Evolutionary conservation across 441 rosid species (phyloP).

Genomic region (Corymbia citriodora): DNA sequence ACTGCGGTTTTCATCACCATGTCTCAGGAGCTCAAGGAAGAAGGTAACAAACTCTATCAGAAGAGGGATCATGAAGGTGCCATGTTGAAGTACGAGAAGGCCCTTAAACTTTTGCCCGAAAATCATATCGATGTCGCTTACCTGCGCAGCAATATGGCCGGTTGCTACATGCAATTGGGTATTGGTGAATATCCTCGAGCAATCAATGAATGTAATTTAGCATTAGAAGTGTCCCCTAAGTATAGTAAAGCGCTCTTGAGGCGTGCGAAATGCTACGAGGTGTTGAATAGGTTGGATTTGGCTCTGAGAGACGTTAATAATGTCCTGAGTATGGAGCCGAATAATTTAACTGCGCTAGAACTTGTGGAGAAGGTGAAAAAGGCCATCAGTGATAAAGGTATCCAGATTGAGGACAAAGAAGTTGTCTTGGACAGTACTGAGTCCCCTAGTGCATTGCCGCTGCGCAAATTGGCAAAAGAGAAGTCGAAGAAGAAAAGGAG

Average conservation of each 20-base stretch:
- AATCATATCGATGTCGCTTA: slow-evolving; percentile 76
- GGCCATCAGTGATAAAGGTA: slow-evolving; percentile 58
- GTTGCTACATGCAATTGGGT: slow-evolving; percentile 95
- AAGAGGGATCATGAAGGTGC: slow-evolving; percentile 95
- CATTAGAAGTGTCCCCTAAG: slow-evolving; percentile 77
- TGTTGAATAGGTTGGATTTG: slow-evolving; percentile 77
- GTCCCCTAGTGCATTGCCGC: slow-evolving; percentile 15
- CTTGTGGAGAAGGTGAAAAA: slow-evolving; percentile 58
- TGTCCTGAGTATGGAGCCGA: slow-evolving; percentile 81
- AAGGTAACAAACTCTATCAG: slow-evolving; percentile 79
- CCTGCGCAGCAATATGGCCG: slow-evolving; percentile 78
- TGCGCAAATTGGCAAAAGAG: slow-evolving; percentile 16
- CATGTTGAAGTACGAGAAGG: slow-evolving; percentile 80
- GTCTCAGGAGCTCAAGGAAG: slow-evolving; percentile 93
- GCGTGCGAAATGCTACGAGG: slow-evolving; percentile 80
- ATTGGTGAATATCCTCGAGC: slow-evolving; percentile 91
- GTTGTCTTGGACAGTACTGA: slow-evolving; percentile 36
- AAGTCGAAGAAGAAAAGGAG: slow-evolving; percentile 24
- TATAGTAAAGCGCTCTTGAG: slow-evolving; percentile 79
- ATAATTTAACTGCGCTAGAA: slow-evolving; percentile 63
- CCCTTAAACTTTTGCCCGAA: slow-evolving; percentile 74
- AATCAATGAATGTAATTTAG: slow-evolving; percentile 75
- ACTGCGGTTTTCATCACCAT: slow-evolving; percentile 80
- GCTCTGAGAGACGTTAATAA: slow-evolving; percentile 77
- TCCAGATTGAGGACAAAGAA: slow-evolving; percentile 60